Evolutionary conservation across 495 filamentous ascomycete genomes (phyloP).

Genomic region (Penicillium simplicissimum): DNA sequence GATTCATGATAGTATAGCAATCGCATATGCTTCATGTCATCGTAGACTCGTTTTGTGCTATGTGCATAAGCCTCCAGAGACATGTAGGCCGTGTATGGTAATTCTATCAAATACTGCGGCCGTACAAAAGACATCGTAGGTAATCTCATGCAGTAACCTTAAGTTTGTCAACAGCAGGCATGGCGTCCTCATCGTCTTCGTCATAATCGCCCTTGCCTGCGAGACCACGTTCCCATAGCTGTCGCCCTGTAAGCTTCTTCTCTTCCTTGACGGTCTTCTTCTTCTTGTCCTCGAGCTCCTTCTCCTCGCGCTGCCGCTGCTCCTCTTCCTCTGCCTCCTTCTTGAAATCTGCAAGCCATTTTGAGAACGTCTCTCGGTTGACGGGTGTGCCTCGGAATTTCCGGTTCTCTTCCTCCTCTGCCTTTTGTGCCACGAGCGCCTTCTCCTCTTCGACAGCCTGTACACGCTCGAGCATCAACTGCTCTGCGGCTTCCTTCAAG

Average conservation of each 20-base stretch:
- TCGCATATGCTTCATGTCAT: background rate
- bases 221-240: slow-evolving; percentile 83
- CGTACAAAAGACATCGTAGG: slow-evolving; percentile 19
- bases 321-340: slow-evolving; percentile 75
- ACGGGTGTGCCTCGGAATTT: slow-evolving; percentile 95
- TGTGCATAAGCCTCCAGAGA: background rate
- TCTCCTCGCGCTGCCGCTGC: slow-evolving; percentile 63
- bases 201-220: slow-evolving; percentile 74
- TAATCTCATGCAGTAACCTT: slow-evolving; percentile 56
- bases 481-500: slow-evolving; percentile 85
- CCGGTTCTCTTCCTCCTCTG: slow-evolving; percentile 88
- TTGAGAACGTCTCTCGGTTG: slow-evolving; percentile 76
- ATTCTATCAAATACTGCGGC: slow-evolving; percentile 7
- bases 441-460: slow-evolving; percentile 58
- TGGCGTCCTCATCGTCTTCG: slow-evolving; percentile 58
- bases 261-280: slow-evolving; percentile 56
- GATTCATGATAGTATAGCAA: background rate
- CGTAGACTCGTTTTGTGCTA: slow-evolving; percentile 2
- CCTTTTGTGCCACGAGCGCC: slow-evolving; percentile 66
- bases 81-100: background rate
- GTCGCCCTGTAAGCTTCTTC: slow-evolving; percentile 72
- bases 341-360: slow-evolving; percentile 78
- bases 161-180: slow-evolving; percentile 64
- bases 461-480: slow-evolving; percentile 69
- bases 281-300: slow-evolving; percentile 75